Evolutionary conservation across 306 rosid genomes (phyloP).

Genomic region (Echinosophora koreensis): DNA sequence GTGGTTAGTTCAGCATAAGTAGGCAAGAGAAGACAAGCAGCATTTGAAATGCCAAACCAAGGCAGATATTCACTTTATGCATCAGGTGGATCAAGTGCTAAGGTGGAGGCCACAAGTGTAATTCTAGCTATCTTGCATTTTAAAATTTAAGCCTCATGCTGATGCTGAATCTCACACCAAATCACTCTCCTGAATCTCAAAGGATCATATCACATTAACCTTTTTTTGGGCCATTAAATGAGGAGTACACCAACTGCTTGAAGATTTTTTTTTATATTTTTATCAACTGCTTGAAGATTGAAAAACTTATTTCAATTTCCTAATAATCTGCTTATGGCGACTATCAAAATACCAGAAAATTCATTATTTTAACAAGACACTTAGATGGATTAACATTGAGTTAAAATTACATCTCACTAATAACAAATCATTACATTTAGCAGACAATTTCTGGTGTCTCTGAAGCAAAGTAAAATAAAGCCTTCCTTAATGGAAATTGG

Average conservation of each 20-base stretch:
- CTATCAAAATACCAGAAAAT: neutral
- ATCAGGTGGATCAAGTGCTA: constrained; percentile 26
- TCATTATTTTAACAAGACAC: neutral
- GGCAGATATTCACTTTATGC: constrained; percentile 8
- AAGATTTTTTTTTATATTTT: neutral
- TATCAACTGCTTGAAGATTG: constrained; percentile 13
- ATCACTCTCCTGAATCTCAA: neutral
- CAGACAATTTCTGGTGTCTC: neutral
- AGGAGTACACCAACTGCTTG: neutral
- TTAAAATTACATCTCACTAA: constrained; percentile 1
- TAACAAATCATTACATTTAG: neutral
- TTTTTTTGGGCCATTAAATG: neutral
- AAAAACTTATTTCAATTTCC: constrained; percentile 7
- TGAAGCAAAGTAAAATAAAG: constrained; percentile 1
- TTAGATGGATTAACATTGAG: neutral
- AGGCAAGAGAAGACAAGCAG: constrained; percentile 27
- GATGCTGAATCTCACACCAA: constrained; percentile 29
- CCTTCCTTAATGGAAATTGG: constrained; percentile 13
- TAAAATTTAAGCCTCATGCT: neutral
- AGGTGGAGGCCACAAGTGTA: neutral
- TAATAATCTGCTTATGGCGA: neutral
- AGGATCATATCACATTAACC: neutral
- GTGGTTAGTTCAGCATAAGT: constrained; percentile 33
- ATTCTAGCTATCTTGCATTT: constrained; percentile 35
- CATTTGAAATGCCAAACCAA: constrained; percentile 38